phyloP scores from a whole-genome alignment of 495 filamentous ascomycete species.

The Neurospora intermedia region DNA sequence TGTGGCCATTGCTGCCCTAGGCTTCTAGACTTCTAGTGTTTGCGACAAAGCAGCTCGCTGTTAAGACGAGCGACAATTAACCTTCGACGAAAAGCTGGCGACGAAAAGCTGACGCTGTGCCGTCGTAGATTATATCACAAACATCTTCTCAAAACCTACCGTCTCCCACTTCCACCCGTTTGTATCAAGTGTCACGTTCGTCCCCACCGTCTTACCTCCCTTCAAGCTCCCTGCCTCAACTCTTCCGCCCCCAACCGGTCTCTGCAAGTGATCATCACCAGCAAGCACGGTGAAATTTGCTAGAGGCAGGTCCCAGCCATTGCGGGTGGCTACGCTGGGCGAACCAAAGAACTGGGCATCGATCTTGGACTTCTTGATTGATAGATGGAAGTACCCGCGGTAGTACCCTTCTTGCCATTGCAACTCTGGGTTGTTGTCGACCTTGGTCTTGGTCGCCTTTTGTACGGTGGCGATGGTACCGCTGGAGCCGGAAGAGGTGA shows the following conservation, averaged over 20 bases:
- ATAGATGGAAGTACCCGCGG: constrained; percentile 48
- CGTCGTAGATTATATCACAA: not conserved
- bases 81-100: not conserved
- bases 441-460: constrained; percentile 28
- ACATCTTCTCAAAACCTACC: constrained; percentile 12
- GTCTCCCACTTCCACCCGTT: constrained; percentile 21
- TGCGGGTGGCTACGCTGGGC: constrained; percentile 29
- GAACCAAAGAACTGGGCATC: constrained; percentile 45
- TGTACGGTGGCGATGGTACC: constrained; percentile 34
- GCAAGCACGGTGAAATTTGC: constrained; percentile 51
- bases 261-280: constrained; percentile 40
- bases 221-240: constrained; percentile 35
- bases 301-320: constrained; percentile 43
- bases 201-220: constrained; percentile 31
- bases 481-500: constrained; percentile 42
- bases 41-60: not conserved
- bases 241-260: constrained; percentile 37
- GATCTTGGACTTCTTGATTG: constrained; percentile 36
- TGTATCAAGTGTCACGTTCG: constrained; percentile 40
- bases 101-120: not conserved
- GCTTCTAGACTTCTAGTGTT: not conserved
- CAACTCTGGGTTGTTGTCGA: constrained; percentile 43
- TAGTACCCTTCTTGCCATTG: constrained; percentile 58
- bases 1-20: not conserved
- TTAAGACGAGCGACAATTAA: not conserved